Conservation (phyloP, 1,284 basidiomycete species). For the Cutaneotrichosporon sp. region DNA sequence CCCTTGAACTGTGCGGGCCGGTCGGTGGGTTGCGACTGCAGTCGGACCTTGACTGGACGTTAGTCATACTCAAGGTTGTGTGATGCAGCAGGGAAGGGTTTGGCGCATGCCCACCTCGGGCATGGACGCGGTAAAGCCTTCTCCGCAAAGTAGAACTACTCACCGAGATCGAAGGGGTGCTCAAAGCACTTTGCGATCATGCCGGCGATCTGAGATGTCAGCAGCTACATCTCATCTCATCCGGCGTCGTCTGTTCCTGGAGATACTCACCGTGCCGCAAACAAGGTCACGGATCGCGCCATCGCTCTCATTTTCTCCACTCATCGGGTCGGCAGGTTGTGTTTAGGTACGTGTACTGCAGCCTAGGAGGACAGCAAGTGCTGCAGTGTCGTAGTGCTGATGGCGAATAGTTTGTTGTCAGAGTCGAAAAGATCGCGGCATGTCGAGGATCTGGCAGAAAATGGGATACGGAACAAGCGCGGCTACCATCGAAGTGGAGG, state of each 20-base stretch:
- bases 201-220: conserved; percentile 58
- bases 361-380: background rate
- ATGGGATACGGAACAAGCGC: no score
- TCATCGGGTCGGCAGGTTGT: background rate
- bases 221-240: no score
- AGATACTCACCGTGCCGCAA: conserved; percentile 49
- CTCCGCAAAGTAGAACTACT: background rate
- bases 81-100: background rate
- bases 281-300: conserved; percentile 48
- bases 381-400: no score
- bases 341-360: no score
- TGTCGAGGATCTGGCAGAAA: no score
- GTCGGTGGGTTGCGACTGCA: conserved; percentile 77
- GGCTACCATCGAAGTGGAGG: no score
- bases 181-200: conserved; percentile 77
- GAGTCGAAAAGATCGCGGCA: no score
- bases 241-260: background rate
- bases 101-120: no score
- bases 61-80: background rate
- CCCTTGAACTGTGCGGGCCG: conserved; percentile 65
- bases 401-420: no score
- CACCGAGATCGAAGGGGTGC: conserved; percentile 75
- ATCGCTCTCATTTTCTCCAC: background rate
- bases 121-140: background rate
- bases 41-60: conserved; percentile 59